Evolutionary conservation across 2,329 filamentous ascomycete species (phyloP).

Genomic region (Colletotrichum sansevieriae): DNA sequence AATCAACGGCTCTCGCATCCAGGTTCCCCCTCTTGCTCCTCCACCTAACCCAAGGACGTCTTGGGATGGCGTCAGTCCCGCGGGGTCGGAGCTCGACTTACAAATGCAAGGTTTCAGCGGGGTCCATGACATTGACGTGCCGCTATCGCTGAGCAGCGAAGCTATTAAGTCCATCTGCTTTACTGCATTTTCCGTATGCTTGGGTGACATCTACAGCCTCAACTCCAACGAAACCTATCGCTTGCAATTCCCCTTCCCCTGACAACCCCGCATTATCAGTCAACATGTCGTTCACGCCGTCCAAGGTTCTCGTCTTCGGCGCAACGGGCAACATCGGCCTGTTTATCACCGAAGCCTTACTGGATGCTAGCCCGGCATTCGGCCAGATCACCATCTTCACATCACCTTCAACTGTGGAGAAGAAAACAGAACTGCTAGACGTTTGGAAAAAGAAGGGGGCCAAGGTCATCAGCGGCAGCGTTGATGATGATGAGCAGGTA

Average conservation of each 20-base stretch:
- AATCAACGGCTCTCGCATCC: slow-evolving; percentile 22
- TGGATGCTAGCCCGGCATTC: slow-evolving; percentile 52
- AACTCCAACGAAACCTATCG: background rate
- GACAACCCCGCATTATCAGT: background rate
- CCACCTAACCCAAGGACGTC: slow-evolving; percentile 21
- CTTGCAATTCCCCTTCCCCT: background rate
- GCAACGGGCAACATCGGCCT: slow-evolving; percentile 58
- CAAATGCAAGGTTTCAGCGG: slow-evolving; percentile 33
- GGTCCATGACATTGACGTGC: slow-evolving; percentile 2
- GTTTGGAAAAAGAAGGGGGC: slow-evolving; percentile 44
- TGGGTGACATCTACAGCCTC: background rate
- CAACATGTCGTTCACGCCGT: slow-evolving; percentile 30
- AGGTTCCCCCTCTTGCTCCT: slow-evolving; percentile 32
- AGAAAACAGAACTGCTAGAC: slow-evolving; percentile 44
- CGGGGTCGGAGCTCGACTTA: slow-evolving; percentile 28
- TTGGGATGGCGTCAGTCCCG: slow-evolving; percentile 34
- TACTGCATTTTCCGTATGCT: background rate
- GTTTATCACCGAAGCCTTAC: slow-evolving; percentile 55
- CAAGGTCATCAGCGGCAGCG: slow-evolving; percentile 47
- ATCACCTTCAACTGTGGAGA: slow-evolving; percentile 30
- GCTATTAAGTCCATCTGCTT: slow-evolving; percentile 20
- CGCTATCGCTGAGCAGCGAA: slow-evolving; percentile 28
- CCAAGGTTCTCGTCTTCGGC: slow-evolving; percentile 48
- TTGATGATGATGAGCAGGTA: slow-evolving; percentile 61
- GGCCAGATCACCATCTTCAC: slow-evolving; percentile 53